A percentile compares a stretch with the other conserved stretches of the same genome.
Evolutionary conservation across 2,329 filamentous ascomycete genomes (phyloP).

Genomic region (Ophiocordyceps australis): DNA sequence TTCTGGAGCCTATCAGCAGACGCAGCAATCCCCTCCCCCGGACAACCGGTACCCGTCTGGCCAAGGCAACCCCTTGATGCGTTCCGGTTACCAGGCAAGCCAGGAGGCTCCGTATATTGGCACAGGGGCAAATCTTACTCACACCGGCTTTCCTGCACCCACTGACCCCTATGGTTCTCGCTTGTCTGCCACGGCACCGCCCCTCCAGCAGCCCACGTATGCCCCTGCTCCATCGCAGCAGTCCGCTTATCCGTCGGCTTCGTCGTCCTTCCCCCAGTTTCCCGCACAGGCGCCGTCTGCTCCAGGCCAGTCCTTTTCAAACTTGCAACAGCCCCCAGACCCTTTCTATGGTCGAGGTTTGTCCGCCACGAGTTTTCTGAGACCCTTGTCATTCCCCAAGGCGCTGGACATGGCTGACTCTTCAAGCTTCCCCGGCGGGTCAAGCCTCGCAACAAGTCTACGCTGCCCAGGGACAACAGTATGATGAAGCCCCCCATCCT

Average conservation of each 20-base stretch:
- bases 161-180: slow-evolving; percentile 14
- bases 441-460: slow-evolving; percentile 18
- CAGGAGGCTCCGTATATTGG: slow-evolving; percentile 16
- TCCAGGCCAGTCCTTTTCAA: slow-evolving; percentile 12
- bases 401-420: slow-evolving; percentile 18
- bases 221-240: slow-evolving; percentile 12
- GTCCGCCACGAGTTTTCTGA: slow-evolving; percentile 22
- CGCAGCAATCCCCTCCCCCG: slow-evolving; percentile 13
- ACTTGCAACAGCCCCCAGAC: slow-evolving; percentile 30
- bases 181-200: slow-evolving; percentile 10
- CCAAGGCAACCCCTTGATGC: slow-evolving; percentile 11
- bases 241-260: slow-evolving; percentile 12
- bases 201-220: slow-evolving; percentile 14
- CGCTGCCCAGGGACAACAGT: slow-evolving; percentile 28
- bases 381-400: slow-evolving; percentile 1
- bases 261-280: slow-evolving; percentile 12
- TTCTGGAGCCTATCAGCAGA: slow-evolving; percentile 11
- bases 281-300: slow-evolving; percentile 16
- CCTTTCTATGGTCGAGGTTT: slow-evolving; percentile 41
- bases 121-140: slow-evolving; percentile 16
- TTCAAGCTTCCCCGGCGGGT: slow-evolving; percentile 34
- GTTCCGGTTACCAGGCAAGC: slow-evolving; percentile 10
- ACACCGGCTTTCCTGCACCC: slow-evolving; percentile 6
- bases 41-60: slow-evolving; percentile 14
- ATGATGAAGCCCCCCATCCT: slow-evolving; percentile 26